These are phyloP conservation scores for Iberis pinnata DNA, from an alignment of 345 rosid genomes.

Conservation along the genomic window DNA sequence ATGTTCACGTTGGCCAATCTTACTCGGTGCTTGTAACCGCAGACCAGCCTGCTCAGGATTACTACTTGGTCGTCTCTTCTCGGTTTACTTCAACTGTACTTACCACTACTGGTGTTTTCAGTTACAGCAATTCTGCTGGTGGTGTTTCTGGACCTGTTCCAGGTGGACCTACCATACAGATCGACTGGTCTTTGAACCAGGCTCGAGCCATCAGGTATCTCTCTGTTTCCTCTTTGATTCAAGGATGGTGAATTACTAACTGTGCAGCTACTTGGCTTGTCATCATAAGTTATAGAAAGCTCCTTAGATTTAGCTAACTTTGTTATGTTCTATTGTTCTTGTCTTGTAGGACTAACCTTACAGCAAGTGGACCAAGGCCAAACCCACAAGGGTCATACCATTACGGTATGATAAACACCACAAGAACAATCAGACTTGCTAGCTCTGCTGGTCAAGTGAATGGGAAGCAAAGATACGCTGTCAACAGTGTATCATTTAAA, in stretches of 20 bases:
- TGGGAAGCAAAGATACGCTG: constrained; percentile 70
- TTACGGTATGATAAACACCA: constrained; percentile 56
- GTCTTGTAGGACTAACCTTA: constrained; percentile 63
- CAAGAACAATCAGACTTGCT: constrained; percentile 52
- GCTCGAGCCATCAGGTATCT: constrained; percentile 65
- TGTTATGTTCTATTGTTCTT: not conserved
- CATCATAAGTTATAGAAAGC: too few species aligned
- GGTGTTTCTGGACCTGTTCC: constrained; percentile 67
- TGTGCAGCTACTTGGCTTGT: too few species aligned
- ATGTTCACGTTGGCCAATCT: constrained; percentile 82
- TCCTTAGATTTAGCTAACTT: not conserved
- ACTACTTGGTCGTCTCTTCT: constrained; percentile 65
- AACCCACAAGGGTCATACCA: constrained; percentile 95
- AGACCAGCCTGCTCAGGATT: constrained; percentile 67
- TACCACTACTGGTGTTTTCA: constrained; percentile 63
- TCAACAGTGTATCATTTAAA: constrained; percentile 67
- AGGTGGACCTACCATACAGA: constrained; percentile 50
- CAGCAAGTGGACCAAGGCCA: constrained; percentile 91
- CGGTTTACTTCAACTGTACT: constrained; percentile 50
- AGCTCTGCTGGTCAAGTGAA: constrained; percentile 64
- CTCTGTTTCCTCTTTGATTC: too few species aligned
- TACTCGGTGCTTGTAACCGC: constrained; percentile 74
- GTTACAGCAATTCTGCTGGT: constrained; percentile 54
- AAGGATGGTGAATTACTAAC: too few species aligned
- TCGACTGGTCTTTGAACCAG: constrained; percentile 75